phyloP scores from a whole-genome alignment of 352 stramenopile species.

The Blastocystis hominis region DNA sequence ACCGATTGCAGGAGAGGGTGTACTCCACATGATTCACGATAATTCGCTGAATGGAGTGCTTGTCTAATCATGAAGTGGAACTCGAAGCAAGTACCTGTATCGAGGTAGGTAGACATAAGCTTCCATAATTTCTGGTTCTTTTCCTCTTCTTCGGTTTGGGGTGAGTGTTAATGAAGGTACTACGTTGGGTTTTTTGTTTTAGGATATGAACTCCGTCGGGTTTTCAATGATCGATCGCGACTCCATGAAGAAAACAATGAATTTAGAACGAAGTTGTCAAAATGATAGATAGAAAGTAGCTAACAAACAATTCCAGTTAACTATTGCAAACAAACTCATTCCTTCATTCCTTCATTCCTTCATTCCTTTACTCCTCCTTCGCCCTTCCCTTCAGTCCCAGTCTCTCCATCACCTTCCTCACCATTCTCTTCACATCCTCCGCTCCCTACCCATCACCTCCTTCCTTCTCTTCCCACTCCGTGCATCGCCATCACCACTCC shows the following conservation, averaged over 20 bases:
- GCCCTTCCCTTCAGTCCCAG: not conserved
- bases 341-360: no score
- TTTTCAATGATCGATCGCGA: not conserved
- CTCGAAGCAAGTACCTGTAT: not conserved
- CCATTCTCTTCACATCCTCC: not conserved
- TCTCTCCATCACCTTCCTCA: not conserved
- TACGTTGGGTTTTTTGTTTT: not conserved
- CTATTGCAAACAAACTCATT: no score
- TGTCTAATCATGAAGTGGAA: constrained; percentile 26
- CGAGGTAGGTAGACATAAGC: constrained; percentile 37
- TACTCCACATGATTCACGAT: constrained; percentile 62
- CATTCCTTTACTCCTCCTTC: not conserved
- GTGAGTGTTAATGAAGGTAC: not conserved
- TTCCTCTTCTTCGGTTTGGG: constrained; percentile 2
- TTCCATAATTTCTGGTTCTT: constrained; percentile 53
- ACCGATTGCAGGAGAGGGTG: constrained; percentile 58
- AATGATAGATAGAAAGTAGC: not conserved
- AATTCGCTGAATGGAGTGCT: constrained; percentile 58
- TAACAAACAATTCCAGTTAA: not conserved
- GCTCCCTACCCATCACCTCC: not conserved
- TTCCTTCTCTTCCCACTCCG: not conserved
- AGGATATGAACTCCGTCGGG: constrained; percentile 21
- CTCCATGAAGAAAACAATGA: not conserved
- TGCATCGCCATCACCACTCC: not conserved
- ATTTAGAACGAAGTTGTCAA: not conserved